Percentiles rank a stretch among this genome's conserved stretches.
Evolutionary conservation across 1,284 basidiomycete genomes (phyloP).

Genomic region (Athelia psychrophila): DNA sequence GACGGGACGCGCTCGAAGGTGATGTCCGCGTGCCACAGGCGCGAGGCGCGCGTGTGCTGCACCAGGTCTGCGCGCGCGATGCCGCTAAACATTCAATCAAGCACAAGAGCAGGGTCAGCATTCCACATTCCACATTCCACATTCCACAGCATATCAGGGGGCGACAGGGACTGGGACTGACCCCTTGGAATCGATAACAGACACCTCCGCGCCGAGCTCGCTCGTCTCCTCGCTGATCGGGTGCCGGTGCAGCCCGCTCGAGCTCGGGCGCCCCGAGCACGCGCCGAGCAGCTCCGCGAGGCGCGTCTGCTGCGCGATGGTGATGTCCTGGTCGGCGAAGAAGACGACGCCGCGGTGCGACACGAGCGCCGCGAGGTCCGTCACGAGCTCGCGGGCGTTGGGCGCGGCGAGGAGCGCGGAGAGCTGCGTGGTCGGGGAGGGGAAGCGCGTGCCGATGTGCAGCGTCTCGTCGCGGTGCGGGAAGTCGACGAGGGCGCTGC

Average conservation of each 20-base stretch:
- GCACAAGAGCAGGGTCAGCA: too few species aligned
- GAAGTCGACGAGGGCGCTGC: conserved; percentile 5
- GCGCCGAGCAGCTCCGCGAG: conserved; percentile 50
- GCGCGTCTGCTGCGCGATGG: conserved; percentile 39
- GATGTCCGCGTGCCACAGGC: conserved; percentile 62
- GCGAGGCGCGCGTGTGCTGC: conserved; percentile 30
- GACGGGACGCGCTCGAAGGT: conserved; percentile 69
- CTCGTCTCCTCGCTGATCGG: conserved; percentile 55
- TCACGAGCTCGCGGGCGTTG: conserved; percentile 40
- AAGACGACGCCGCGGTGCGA: conserved; percentile 74
- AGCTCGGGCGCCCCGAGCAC: conserved; percentile 53
- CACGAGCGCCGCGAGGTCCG: conserved; percentile 52
- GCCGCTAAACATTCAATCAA: too few species aligned
- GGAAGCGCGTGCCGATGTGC: conserved; percentile 5
- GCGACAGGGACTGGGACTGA: conserved; percentile 10
- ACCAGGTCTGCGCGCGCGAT: conserved; percentile 34
- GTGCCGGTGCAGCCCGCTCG: conserved; percentile 60
- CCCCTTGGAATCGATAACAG: conserved; percentile 43
- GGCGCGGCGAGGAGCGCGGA: background rate
- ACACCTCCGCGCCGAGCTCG: conserved; percentile 47
- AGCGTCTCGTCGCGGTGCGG: conserved; percentile 1
- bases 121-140: too few species aligned
- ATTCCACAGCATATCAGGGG: too few species aligned
- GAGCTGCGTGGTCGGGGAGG: background rate
- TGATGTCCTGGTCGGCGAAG: conserved; percentile 57